Conservation (phyloP, 352 stramenopile species). For the Phytophthora agathidicida region DNA sequence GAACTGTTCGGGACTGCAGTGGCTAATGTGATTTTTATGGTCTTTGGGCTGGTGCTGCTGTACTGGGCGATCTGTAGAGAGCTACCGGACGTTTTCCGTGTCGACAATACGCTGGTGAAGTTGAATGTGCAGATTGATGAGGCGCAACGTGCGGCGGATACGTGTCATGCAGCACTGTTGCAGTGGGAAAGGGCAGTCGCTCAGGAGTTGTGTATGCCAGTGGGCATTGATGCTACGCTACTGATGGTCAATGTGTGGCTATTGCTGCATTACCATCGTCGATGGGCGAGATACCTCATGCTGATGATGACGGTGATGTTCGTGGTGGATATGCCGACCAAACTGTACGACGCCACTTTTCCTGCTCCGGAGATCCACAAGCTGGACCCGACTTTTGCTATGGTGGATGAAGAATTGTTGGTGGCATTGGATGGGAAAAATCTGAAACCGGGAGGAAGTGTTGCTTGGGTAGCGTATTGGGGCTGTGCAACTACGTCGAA, state of each 20-base stretch:
- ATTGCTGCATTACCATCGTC: slow-evolving; percentile 57
- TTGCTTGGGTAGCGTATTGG: slow-evolving; percentile 86
- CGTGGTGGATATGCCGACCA: slow-evolving; percentile 51
- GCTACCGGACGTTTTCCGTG: slow-evolving; percentile 48
- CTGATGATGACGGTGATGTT: slow-evolving; percentile 47
- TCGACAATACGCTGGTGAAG: slow-evolving; percentile 42
- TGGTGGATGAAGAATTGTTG: slow-evolving; percentile 77
- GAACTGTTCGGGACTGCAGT: slow-evolving; percentile 53
- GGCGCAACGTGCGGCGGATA: slow-evolving; percentile 34
- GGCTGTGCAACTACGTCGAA: slow-evolving; percentile 68
- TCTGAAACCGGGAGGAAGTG: slow-evolving; percentile 69
- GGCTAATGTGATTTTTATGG: slow-evolving; percentile 50
- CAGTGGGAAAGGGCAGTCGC: slow-evolving; percentile 51
- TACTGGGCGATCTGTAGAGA: slow-evolving; percentile 74
- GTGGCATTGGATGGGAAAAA: slow-evolving; percentile 74
- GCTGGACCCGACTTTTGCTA: slow-evolving; percentile 70
- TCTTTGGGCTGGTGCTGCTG: slow-evolving; percentile 49
- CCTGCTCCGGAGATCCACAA: slow-evolving; percentile 57
- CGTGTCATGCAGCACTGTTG: slow-evolving; percentile 49
- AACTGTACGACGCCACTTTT: slow-evolving; percentile 60
- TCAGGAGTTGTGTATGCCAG: slow-evolving; percentile 64
- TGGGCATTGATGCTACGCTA: slow-evolving; percentile 52
- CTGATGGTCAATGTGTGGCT: slow-evolving; percentile 51
- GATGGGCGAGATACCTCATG: slow-evolving; percentile 62
- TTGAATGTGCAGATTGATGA: slow-evolving; percentile 49